Evolutionary conservation across 306 rosid species (phyloP).

Genomic region (Vigna nakashimae): DNA sequence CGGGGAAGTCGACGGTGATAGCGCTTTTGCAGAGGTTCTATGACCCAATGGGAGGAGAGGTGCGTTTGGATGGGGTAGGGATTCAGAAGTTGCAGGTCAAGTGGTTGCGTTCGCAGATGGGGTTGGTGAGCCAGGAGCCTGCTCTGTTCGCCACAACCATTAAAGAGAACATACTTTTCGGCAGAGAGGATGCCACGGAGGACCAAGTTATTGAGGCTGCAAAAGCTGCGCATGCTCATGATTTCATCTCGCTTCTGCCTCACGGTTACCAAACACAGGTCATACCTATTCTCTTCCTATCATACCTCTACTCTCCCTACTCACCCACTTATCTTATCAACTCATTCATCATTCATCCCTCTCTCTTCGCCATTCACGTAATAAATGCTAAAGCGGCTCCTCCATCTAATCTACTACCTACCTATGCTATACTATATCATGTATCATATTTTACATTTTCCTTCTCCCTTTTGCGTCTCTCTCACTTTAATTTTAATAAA

Average conservation of each 20-base stretch:
- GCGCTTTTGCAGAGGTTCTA: conserved; percentile 73
- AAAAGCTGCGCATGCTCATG: conserved; percentile 78
- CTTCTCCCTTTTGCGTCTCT: too few species aligned
- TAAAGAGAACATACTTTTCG: conserved; percentile 75
- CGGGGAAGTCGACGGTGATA: conserved; percentile 77
- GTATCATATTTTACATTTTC: too few species aligned
- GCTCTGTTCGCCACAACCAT: conserved; percentile 77
- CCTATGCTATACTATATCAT: too few species aligned
- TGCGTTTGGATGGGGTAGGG: conserved; percentile 69
- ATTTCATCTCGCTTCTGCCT: conserved; percentile 70
- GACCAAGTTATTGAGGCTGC: conserved; percentile 65
- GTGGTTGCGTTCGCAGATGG: conserved; percentile 84
- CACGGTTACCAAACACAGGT: conserved; percentile 77
- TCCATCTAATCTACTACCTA: too few species aligned
- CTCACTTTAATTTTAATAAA: too few species aligned
- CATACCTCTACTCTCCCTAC: too few species aligned
- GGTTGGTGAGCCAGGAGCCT: conserved; percentile 87
- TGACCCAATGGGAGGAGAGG: conserved; percentile 70
- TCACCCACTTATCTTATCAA: too few species aligned
- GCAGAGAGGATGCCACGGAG: conserved; percentile 69
- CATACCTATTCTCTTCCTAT: too few species aligned
- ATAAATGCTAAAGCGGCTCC: too few species aligned
- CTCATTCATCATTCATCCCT: too few species aligned
- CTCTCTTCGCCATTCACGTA: too few species aligned
- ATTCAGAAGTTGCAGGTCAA: conserved; percentile 65